These are phyloP conservation scores for Scolecobasidium constrictum DNA, from an alignment of 2,329 filamentous ascomycete genomes.

Conservation along the genomic window DNA sequence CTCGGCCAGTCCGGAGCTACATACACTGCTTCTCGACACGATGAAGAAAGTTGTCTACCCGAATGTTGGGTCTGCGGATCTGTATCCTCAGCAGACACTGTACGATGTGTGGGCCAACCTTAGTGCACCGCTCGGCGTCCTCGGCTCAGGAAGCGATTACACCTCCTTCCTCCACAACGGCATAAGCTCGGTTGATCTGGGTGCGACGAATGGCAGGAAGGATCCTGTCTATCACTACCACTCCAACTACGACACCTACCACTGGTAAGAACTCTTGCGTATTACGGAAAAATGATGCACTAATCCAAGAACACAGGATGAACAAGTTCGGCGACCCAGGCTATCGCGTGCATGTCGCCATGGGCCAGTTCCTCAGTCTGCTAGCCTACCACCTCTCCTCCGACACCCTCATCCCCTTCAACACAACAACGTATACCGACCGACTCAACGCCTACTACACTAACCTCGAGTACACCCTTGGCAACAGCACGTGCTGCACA, in stretches of 20 bases:
- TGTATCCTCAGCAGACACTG: conserved; percentile 26
- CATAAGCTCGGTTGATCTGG: conserved; percentile 31
- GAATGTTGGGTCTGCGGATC: conserved; percentile 9
- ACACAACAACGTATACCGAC: conserved; percentile 26
- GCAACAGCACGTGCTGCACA: not conserved
- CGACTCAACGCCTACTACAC: conserved; percentile 25
- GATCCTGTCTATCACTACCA: conserved; percentile 39
- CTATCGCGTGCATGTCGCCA: conserved; percentile 37
- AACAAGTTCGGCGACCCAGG: conserved; percentile 38
- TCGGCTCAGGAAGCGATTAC: conserved; percentile 37
- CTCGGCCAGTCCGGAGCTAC: conserved; percentile 29
- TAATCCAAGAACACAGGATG: too few relatives aligned
- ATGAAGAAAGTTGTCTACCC: conserved; percentile 34
- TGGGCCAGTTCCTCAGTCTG: conserved; percentile 36
- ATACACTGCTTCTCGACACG: conserved; percentile 21
- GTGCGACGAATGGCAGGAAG: conserved; percentile 23
- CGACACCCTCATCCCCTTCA: conserved; percentile 27
- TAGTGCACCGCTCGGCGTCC: conserved; percentile 28
- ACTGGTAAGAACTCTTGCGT: too few relatives aligned
- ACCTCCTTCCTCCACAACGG: conserved; percentile 36
- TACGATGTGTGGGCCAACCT: conserved; percentile 33
- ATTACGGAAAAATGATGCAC: too few relatives aligned
- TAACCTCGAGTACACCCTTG: conserved; percentile 18
- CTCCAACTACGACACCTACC: conserved; percentile 36
- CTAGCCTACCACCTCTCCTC: conserved; percentile 30